Conservation (phyloP, 108 stramenopile species). For the Mediolabrus comicus region DNA sequence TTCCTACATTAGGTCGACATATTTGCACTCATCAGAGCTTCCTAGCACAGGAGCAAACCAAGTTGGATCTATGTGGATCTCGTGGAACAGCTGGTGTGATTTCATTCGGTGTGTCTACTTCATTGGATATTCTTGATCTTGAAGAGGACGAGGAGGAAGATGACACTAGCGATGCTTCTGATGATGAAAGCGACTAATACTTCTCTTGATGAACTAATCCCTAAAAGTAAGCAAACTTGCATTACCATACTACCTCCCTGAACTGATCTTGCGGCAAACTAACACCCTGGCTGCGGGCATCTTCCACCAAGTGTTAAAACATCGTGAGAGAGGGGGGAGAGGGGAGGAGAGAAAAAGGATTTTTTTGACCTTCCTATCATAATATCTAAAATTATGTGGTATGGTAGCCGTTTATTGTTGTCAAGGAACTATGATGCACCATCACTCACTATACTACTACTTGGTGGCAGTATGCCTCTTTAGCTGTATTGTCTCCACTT, state of each 20-base stretch:
- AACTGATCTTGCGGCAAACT: too few relatives aligned
- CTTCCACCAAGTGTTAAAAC: too few relatives aligned
- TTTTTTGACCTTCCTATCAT: too few relatives aligned
- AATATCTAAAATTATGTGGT: too few relatives aligned
- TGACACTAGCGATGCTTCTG: slow-evolving; percentile 33
- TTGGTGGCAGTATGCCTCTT: background rate
- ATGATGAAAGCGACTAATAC: slow-evolving; percentile 32
- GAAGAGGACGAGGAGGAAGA: slow-evolving; percentile 67
- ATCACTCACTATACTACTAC: background rate
- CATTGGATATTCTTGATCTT: slow-evolving; percentile 62
- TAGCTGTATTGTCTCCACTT: background rate
- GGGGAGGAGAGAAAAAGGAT: too few relatives aligned
- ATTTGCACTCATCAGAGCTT: slow-evolving; percentile 12
- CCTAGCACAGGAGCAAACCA: background rate
- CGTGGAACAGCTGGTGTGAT: slow-evolving; percentile 65
- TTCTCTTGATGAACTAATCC: too few relatives aligned
- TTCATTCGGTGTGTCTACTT: slow-evolving; percentile 20
- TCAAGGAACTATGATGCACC: background rate
- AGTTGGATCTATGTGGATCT: slow-evolving; percentile 57
- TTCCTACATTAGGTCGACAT: slow-evolving; percentile 32
- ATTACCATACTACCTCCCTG: too few relatives aligned
- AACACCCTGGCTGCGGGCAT: too few relatives aligned
- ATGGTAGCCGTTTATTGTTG: too few relatives aligned
- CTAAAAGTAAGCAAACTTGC: too few relatives aligned
- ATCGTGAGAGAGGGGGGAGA: too few relatives aligned